Evolutionary conservation across 345 rosid genomes (phyloP).

Genomic region (Brassica carinata): DNA sequence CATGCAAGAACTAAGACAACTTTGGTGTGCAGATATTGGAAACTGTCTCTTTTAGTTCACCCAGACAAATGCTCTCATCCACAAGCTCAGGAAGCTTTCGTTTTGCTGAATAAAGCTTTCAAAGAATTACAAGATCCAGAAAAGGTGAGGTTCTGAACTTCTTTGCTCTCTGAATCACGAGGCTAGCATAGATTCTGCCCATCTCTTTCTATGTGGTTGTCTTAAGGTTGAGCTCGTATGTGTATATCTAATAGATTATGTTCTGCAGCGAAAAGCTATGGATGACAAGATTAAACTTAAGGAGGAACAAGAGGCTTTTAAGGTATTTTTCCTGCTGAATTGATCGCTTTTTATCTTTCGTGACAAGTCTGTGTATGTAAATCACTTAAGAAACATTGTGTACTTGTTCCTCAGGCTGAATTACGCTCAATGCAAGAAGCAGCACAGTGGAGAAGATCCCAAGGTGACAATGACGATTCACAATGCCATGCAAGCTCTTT

Average conservation of each 20-base stretch:
- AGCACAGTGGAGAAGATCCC: conserved; percentile 90
- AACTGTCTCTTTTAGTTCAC: conserved; percentile 89
- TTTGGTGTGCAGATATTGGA: conserved; percentile 73
- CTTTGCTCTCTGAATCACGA: conserved; percentile 19
- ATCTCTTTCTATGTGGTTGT: neutral
- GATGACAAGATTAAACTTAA: conserved; percentile 87
- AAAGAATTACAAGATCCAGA: conserved; percentile 95
- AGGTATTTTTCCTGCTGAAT: conserved; percentile 54
- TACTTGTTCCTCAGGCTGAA: conserved; percentile 55
- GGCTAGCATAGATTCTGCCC: neutral
- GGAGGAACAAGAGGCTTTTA: conserved; percentile 84
- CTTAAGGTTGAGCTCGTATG: neutral
- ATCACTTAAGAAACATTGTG: neutral
- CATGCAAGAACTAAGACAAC: conserved; percentile 1
- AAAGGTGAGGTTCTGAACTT: conserved; percentile 51
- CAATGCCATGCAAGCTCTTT: conserved; percentile 4
- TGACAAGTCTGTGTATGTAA: conserved; percentile 7
- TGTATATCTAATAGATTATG: conserved; percentile 16
- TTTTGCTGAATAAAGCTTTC: conserved; percentile 81
- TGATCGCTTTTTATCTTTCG: neutral
- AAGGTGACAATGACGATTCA: conserved; percentile 51
- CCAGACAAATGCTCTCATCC: conserved; percentile 98
- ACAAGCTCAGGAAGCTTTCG: conserved; percentile 89
- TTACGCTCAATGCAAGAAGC: conserved; percentile 88
- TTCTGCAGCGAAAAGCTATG: conserved; percentile 72